Evolutionary conservation across 139 green algal genomes (phyloP), one percentile per base, ranked within the genome.

Genomic region (Chlorella sp.): DNA sequence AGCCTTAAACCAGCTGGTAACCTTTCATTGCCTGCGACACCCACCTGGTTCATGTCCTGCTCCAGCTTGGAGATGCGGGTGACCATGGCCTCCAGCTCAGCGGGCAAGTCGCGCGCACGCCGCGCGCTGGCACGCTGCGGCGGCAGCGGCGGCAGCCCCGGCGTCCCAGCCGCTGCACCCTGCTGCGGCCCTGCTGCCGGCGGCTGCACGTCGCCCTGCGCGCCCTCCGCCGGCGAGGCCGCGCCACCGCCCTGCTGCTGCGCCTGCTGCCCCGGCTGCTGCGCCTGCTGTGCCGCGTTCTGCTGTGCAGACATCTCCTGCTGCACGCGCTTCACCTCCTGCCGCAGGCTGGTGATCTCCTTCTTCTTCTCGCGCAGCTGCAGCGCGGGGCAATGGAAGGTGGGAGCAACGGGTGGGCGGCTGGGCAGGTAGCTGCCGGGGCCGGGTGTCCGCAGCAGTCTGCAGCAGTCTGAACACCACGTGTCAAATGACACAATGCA

Each of bases 41-140:
- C 39, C 39, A 90, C 67, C 64, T 85, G 47, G 23, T 39, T 32
- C 12, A 90, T 62, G 39, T 86, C 39, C 25, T 83, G 56, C 79
- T 94, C 91, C 75, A 93, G 87, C 57, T 86, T 63, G 62, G 85
- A 81, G 38, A 94, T 88, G 34, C 39, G 68, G 38, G 62, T n/a
- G n/a, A 92, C 78, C 70, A 90, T 82, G 39, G 21, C 26, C 70
- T 92, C 85, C 36, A 89, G 34, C 25, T 88, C 85, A 34, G 69
- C 75, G 18, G 16, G 26, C 20, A 34, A 26, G 32, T 88, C 78
- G 28, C 75, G 64, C 4, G 51, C 82, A 21, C 38, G 68, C 44
- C 79, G 79, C 44, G 67, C 44, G 44, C 44, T 71, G 20, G 60
- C n/a, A 13, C 70, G 38, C 70, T 56, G 38, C 70, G 38, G 38